These are phyloP conservation scores for Solanum clarkiae DNA, from an alignment of 257 asterid species.

Conservation along the genomic window DNA sequence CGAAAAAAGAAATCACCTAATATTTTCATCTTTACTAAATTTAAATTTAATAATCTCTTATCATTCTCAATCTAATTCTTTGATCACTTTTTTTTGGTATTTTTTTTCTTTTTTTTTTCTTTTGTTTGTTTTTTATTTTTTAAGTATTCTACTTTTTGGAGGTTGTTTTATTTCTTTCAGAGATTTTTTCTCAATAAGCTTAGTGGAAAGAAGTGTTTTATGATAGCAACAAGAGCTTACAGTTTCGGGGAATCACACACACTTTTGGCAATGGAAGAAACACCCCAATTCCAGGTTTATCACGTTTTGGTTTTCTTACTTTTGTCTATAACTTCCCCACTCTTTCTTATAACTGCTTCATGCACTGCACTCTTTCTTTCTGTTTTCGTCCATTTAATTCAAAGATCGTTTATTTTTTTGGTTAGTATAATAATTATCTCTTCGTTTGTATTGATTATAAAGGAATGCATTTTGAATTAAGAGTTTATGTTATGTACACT, in stretches of 20 bases:
- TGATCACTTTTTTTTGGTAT: not conserved
- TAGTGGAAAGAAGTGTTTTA: conserved; percentile 28
- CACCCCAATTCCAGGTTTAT: conserved; percentile 26
- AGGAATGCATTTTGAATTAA: not conserved
- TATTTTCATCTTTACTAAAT: not conserved
- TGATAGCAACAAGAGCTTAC: conserved; percentile 21
- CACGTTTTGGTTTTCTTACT: not conserved
- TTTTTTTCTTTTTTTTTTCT: too few relatives aligned
- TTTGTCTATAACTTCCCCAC: not conserved
- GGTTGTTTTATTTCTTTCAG: not conserved
- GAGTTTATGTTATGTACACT: not conserved
- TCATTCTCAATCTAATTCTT: not conserved
- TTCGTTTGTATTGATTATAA: not conserved
- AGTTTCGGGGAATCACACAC: conserved; percentile 4
- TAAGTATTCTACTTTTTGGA: not conserved
- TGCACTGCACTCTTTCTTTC: not conserved
- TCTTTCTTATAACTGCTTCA: not conserved
- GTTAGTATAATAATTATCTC: not conserved
- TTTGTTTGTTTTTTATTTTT: not conserved
- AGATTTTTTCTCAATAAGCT: conserved; percentile 9
- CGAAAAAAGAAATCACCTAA: not conserved
- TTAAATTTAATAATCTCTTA: not conserved
- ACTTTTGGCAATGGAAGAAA: conserved; percentile 16
- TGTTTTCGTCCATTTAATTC: not conserved
- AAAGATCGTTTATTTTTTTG: not conserved